Base-by-base conservation (phyloP, 2,329 filamentous ascomycete genomes). In the Cytospora mali region DNA sequence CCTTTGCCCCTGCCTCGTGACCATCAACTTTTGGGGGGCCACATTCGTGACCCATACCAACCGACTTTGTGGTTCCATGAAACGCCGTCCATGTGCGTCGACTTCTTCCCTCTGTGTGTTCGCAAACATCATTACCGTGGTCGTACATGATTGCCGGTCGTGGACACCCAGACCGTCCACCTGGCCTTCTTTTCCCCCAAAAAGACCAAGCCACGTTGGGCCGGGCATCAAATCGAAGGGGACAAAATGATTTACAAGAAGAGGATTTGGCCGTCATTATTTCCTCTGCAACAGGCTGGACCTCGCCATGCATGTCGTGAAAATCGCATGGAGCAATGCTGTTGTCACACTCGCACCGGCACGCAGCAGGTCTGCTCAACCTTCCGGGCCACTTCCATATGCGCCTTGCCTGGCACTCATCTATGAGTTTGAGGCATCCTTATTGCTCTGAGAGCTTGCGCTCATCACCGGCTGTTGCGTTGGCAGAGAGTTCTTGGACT, bases 361-460 rank as follows among this genome's bases (percentile, higher is more conserved):
- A 54, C 25, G 31, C 35, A 52, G 39, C 11, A 9, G 29, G 35
- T 25, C 18, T 29, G 58, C 28, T 23, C 50, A 10, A 21, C 16
- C 16, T 9, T n/a, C 18, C 6, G 21, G 39, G 21, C 25, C 27
- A 33, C 7, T 9, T n/a, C 25, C 33, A 46, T 16, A 27, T 7
- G 52, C 21, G 49, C 42, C 11, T 48, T 21, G 49, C 57, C 28
- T 31, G n/a, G 18, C 2, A 23, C 14, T 54, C 14, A 33, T 49
- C 62, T 76, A 89, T 71, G 85, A 87, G 75, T 94, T 93, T 65
- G 92, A 81, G 18, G 90, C 89, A 75, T 98, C 94, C 71, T 91
- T 86, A 84, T 88, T 92, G 80, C 93, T 97, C 78, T 93, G 89
- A 67, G 91, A 89, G 80, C 93, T 97, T 27, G 94, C 92, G 75